Evolutionary conservation across 768 basidiomycete genomes (phyloP), one percentile per base, ranked within the genome.

Genomic region (Boletus rex-veris): DNA sequence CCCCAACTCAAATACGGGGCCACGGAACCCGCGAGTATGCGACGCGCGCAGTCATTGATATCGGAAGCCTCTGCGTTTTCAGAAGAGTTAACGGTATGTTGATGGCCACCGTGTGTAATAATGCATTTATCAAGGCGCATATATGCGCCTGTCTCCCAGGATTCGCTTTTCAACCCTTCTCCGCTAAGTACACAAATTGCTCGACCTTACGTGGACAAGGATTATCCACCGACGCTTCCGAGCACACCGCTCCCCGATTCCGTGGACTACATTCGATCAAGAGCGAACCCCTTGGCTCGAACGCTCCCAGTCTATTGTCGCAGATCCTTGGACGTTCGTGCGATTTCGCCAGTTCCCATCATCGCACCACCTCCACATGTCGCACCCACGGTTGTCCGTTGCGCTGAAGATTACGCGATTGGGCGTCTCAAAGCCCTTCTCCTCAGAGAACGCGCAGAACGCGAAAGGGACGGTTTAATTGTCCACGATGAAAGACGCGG

Each of bases 361-460:
- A 79, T 85, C 14, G 81, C 81, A 5, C 83, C 83, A 2, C 81
- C 83, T 0, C 46, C 60, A 63, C 71, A 8, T 62, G 67, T 24
- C 55, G 69, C 7, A 36, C 61, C 24, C 71, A 74, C 48, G 0
- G 2, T 21, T 0, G 36, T 68, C 15, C 45, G 24, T 16, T 74
- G 70, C 19, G 48, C 52, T 1, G 80, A 79, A 45, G 75, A 75
- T 28, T 51, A 66, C 14, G 80, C 82, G 2, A 77, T 81, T 54
- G 58, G 67, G 2, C 66, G 82, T 2, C 64, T 85, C 8, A 54
- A 53, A 5, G 59, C 72, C 2, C 73, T 80, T 19, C 58, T 81
- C 6, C 65, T 68, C 36, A 69, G 77, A 45, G 83, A 85, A 63
- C 61, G 58, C 9, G 61, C 53, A 0, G 66, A 70, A 19, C 62